Conservation (phyloP, 129 eudicot species). For the Apium graveolens region DNA sequence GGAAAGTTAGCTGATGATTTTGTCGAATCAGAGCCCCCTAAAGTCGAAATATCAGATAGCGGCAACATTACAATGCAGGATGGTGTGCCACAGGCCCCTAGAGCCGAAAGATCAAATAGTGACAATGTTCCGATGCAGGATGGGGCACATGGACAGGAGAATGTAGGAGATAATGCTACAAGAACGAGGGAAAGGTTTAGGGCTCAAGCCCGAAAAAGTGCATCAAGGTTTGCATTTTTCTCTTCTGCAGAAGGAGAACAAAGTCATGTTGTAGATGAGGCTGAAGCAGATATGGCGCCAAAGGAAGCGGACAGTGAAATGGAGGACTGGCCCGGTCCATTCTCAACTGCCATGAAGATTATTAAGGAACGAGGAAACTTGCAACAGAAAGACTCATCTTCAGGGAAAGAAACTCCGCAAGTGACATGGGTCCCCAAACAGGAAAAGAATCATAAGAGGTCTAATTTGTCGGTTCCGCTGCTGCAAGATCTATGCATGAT, state of each 20-base stretch:
- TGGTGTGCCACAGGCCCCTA: background rate
- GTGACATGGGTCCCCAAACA: conserved; percentile 57
- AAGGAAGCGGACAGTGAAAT: conserved; percentile 16
- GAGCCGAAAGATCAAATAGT: conserved; percentile 7
- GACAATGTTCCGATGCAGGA: conserved; percentile 14
- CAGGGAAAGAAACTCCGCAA: conserved; percentile 20
- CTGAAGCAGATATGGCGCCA: conserved; percentile 27
- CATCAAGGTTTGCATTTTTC: conserved; percentile 64
- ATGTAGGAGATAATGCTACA: conserved; percentile 9
- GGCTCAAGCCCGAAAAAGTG: conserved; percentile 48
- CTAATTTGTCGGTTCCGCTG: conserved; percentile 36
- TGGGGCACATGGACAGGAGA: conserved; percentile 13
- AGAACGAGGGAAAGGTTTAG: conserved; percentile 34
- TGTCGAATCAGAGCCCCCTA: background rate
- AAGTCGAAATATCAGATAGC: background rate
- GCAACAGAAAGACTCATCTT: conserved; percentile 19
- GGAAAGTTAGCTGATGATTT: conserved; percentile 23
- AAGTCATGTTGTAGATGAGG: conserved; percentile 22
- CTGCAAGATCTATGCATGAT: conserved; percentile 53
- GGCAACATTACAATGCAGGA: background rate
- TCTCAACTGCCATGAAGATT: conserved; percentile 91
- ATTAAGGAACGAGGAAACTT: conserved; percentile 51
- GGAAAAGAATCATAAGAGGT: conserved; percentile 15
- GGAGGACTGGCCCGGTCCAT: conserved; percentile 98
- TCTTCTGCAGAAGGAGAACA: conserved; percentile 39